Base-by-base conservation (phyloP, 2,329 filamentous ascomycete genomes). In the Aspergillus jensenii region DNA sequence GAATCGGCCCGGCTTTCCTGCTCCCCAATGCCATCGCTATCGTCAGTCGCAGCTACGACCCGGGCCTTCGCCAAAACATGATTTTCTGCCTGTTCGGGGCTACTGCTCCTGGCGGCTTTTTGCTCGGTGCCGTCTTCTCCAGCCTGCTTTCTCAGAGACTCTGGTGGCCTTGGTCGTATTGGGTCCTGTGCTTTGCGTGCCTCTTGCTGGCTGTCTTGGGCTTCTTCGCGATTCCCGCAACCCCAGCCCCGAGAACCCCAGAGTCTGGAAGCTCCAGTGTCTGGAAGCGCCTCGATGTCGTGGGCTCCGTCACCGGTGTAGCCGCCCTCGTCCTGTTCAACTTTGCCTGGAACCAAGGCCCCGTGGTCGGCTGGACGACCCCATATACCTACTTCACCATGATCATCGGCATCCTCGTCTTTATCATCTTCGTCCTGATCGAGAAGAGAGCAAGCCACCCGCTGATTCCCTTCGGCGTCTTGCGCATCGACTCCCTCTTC, bases 291-390 rank as follows among this genome's bases (percentile, higher is more conserved):
- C 51, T 68, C 23, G 79, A 81, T 61, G 59, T 76, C 33, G 65
- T 72, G 2, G 78, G 77, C 25, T 71, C 27, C 72, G 6, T 67
- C 5, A 68, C 73, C 2, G 85, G 85, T 2, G 76, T 87, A 12
- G 74, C 76, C 0, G 80, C 79, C 0, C 74, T 89, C 41, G 77
- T 87, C 0, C 75, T 89, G 0, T 71, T 88, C 74, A 88, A 87
- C 68, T 84, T 89, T 63, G 83, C 86, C 1, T 88, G 84, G 84
- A 89, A 87, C 58, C 85, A 89, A 65, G 85, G 82, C 0, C 80
- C 83, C 0, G 75, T 84, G 0, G 81, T 79, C 2, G 84, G 84
- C 2, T 89, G 86, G 87, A 62, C 73, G 1, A 74, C 77, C 7
- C 74, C 83, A 0, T 85, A 84, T 55, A 76, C 86, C 27, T 82